Evolutionary conservation across 2,329 filamentous ascomycete species (phyloP).

Genomic region (Fusarium lateritium): DNA sequence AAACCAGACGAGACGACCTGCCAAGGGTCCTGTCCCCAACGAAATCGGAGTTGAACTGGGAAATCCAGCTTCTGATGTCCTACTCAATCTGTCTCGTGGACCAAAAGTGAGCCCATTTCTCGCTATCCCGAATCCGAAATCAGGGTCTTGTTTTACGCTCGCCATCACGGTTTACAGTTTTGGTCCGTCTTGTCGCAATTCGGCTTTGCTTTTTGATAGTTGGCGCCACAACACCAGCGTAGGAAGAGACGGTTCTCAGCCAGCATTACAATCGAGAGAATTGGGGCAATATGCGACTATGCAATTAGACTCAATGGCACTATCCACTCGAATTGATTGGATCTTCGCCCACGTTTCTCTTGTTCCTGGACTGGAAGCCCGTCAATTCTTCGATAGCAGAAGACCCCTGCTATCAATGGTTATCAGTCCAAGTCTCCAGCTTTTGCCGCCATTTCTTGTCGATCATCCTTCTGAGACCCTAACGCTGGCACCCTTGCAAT

Average conservation of each 20-base stretch:
- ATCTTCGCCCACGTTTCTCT: conserved; percentile 20
- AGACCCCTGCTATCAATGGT: conserved; percentile 22
- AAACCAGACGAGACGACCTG: conserved; percentile 20
- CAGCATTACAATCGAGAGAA: conserved; percentile 33
- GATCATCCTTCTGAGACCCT: conserved; percentile 32
- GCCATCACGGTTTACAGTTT: conserved; percentile 34
- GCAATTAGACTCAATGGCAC: conserved; percentile 23
- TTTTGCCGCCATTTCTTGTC: conserved; percentile 41
- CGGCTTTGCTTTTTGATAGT: conserved; percentile 27
- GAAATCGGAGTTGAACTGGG: conserved; percentile 17
- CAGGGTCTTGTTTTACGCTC: conserved; percentile 24
- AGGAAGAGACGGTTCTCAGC: conserved; percentile 24
- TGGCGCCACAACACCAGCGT: conserved; percentile 21
- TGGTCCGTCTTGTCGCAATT: conserved; percentile 23
- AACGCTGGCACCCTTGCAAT: conserved; percentile 29
- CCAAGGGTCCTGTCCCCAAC: conserved; percentile 37
- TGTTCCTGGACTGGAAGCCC: conserved; percentile 33
- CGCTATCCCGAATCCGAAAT: conserved; percentile 31
- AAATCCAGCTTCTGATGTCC: conserved; percentile 27
- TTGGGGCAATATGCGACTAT: conserved; percentile 20
- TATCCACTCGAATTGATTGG: conserved; percentile 24
- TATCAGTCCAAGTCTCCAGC: conserved; percentile 40
- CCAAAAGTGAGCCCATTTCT: conserved; percentile 34
- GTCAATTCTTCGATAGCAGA: conserved; percentile 34
- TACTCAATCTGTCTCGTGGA: conserved; percentile 30